phyloP scores from a whole-genome alignment of 805 yeast species.

The Wickerhamomyces mucosus region DNA sequence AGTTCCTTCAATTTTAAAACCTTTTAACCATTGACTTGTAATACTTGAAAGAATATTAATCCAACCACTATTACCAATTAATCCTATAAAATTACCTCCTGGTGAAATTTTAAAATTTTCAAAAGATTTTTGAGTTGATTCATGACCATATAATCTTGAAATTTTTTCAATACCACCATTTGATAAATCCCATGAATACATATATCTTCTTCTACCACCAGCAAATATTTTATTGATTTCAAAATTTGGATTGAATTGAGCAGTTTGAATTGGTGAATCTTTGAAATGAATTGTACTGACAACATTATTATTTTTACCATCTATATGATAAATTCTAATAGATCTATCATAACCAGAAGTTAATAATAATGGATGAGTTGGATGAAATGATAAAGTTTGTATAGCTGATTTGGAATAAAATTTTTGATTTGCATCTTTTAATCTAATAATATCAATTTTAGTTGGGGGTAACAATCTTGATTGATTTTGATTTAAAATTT shows the following conservation, averaged over 20 bases:
- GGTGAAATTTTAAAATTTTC: conserved; percentile 77
- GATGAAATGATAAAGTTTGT: conserved; percentile 83
- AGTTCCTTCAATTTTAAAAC: conserved; percentile 83
- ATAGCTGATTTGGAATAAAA: conserved; percentile 68
- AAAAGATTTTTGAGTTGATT: conserved; percentile 71
- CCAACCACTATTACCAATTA: conserved; percentile 87
- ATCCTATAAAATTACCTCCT: conserved; percentile 61
- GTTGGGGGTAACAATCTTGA: conserved; percentile 58
- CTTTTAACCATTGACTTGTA: conserved; percentile 81
- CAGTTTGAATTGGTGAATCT: conserved; percentile 73
- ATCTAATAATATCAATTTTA: conserved; percentile 64
- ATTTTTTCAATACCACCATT: conserved; percentile 73
- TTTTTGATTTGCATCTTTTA: conserved; percentile 77
- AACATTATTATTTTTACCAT: conserved; percentile 72
- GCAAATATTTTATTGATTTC: conserved; percentile 51
- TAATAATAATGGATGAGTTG: conserved; percentile 67
- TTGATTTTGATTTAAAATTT: conserved; percentile 26
- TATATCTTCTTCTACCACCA: conserved; percentile 85
- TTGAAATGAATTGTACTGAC: conserved; percentile 77
- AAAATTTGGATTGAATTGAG: conserved; percentile 48
- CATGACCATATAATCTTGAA: conserved; percentile 87
- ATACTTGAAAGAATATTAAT: conserved; percentile 66
- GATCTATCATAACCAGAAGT: conserved; percentile 94
- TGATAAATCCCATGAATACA: conserved; percentile 86
- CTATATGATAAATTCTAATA: conserved; percentile 78